These are phyloP conservation scores for Phalaenopsis equestris DNA, from an alignment of 106 monocot species.

Conservation along the genomic window DNA sequence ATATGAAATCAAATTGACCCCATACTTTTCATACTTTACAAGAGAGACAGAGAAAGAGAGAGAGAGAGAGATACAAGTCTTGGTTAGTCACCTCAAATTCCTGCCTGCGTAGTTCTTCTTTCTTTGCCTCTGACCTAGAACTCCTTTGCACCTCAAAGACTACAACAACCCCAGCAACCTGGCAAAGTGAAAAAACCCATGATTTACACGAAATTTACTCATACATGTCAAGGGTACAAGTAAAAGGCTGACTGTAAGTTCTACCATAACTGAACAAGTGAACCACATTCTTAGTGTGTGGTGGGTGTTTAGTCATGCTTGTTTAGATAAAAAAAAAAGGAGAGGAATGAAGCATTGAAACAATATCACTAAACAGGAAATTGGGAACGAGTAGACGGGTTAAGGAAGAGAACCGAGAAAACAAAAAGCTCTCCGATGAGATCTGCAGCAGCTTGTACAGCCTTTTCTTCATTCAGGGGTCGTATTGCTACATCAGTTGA, in stretches of 20 bases:
- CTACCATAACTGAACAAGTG: not conserved
- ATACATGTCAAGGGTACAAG: not conserved
- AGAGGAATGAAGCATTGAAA: not conserved
- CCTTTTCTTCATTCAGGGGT: constrained; percentile 78
- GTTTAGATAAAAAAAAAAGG: not conserved
- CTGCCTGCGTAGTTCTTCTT: constrained; percentile 49
- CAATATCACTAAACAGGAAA: not conserved
- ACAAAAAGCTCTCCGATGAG: constrained; percentile 34
- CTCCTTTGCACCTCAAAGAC: constrained; percentile 85
- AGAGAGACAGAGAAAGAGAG: not conserved
- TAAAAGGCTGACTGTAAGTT: not conserved
- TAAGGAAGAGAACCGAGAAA: constrained; percentile 22
- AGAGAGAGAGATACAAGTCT: not conserved
- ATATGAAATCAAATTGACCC: too few species aligned
- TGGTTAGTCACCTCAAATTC: constrained; percentile 45
- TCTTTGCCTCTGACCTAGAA: constrained; percentile 71
- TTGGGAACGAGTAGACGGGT: not conserved
- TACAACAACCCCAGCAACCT: constrained; percentile 69
- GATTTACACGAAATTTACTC: not conserved
- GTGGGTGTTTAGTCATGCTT: not conserved
- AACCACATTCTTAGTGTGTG: not conserved
- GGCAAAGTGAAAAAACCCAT: constrained; percentile 6
- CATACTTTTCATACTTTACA: too few species aligned
- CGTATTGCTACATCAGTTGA: constrained; percentile 65
- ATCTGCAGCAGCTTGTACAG: constrained; percentile 46